A percentile compares a stretch with the other conserved stretches of the same genome.
These are phyloP conservation scores for Knufia petricola DNA, from an alignment of 2,329 filamentous ascomycete species.

Conservation along the genomic window DNA sequence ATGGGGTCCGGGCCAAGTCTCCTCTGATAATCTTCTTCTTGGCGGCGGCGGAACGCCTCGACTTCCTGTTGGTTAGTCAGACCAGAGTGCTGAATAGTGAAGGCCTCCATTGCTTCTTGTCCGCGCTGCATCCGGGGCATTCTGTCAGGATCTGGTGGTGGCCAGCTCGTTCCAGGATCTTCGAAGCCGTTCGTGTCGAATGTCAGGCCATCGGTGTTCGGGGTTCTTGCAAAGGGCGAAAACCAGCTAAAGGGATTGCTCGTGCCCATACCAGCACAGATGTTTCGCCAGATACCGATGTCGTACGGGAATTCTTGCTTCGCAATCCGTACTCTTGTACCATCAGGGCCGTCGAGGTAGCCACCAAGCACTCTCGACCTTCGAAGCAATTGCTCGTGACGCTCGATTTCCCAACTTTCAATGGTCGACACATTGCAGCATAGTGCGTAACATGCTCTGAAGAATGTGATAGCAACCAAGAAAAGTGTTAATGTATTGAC, in stretches of 20 bases:
- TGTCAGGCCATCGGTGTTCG: slow-evolving; percentile 37
- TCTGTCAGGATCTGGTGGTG: slow-evolving; percentile 41
- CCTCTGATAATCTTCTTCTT: slow-evolving; percentile 42
- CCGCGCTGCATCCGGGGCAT: slow-evolving; percentile 31
- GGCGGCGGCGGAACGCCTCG: slow-evolving; percentile 45
- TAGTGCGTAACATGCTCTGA: slow-evolving; percentile 47
- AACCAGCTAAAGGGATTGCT: slow-evolving; percentile 45
- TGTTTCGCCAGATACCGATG: slow-evolving; percentile 52
- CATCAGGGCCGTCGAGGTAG: slow-evolving; percentile 49
- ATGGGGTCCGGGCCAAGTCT: slow-evolving; percentile 26
- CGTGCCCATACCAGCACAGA: slow-evolving; percentile 48
- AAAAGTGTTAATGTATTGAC: slow-evolving; percentile 51
- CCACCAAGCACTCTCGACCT: slow-evolving; percentile 45
- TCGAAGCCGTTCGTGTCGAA: slow-evolving; percentile 55
- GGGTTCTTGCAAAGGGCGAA: slow-evolving; percentile 49
- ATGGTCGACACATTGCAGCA: slow-evolving; percentile 54
- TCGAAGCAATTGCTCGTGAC: slow-evolving; percentile 38
- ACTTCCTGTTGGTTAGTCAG: slow-evolving; percentile 35
- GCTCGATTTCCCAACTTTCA: slow-evolving; percentile 51
- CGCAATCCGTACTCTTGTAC: slow-evolving; percentile 42
- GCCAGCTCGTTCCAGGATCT: slow-evolving; percentile 35
- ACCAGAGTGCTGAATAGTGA: slow-evolving; percentile 25
- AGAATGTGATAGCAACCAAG: slow-evolving; percentile 44
- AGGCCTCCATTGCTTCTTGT: slow-evolving; percentile 17
- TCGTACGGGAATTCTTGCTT: slow-evolving; percentile 59